Conservation (phyloP, 1,139 yeast genomes). For the Kodamaea derodonti region DNA sequence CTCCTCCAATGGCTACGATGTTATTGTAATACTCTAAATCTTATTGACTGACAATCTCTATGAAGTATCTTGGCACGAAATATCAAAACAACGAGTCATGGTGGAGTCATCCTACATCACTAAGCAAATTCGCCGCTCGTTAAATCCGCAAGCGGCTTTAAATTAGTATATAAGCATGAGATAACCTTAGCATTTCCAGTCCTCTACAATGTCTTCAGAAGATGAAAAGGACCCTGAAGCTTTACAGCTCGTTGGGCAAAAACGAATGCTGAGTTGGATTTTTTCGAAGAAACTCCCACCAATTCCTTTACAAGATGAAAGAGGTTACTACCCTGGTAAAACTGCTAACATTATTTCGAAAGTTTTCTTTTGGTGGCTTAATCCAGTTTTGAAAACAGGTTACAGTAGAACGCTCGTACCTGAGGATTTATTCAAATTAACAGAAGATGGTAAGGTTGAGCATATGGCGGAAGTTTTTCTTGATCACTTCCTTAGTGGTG, state of each 20-base stretch:
- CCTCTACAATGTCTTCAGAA: not conserved
- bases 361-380: constrained; percentile 48
- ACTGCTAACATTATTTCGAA: constrained; percentile 34
- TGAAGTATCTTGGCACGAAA: too few relatives aligned
- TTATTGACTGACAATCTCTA: too few relatives aligned
- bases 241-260: constrained; percentile 17
- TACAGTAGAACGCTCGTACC: constrained; percentile 48
- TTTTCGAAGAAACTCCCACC: constrained; percentile 36
- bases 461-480: constrained; percentile 30
- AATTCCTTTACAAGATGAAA: constrained; percentile 36
- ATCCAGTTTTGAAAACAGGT: constrained; percentile 45
- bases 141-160: too few relatives aligned
- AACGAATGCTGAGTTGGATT: constrained; percentile 27
- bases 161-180: too few relatives aligned
- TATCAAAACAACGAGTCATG: too few relatives aligned
- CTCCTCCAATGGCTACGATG: too few relatives aligned
- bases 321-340: constrained; percentile 32
- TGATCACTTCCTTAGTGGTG: constrained; percentile 18
- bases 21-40: too few relatives aligned
- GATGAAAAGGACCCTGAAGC: constrained; percentile 2
- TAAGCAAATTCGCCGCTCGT: too few relatives aligned
- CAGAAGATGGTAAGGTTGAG: constrained; percentile 36
- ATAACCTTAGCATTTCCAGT: too few relatives aligned
- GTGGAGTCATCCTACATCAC: too few relatives aligned
- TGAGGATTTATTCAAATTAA: constrained; percentile 39